Base-by-base conservation (phyloP, 1,284 basidiomycete species). In the Ustilago trichophora region DNA sequence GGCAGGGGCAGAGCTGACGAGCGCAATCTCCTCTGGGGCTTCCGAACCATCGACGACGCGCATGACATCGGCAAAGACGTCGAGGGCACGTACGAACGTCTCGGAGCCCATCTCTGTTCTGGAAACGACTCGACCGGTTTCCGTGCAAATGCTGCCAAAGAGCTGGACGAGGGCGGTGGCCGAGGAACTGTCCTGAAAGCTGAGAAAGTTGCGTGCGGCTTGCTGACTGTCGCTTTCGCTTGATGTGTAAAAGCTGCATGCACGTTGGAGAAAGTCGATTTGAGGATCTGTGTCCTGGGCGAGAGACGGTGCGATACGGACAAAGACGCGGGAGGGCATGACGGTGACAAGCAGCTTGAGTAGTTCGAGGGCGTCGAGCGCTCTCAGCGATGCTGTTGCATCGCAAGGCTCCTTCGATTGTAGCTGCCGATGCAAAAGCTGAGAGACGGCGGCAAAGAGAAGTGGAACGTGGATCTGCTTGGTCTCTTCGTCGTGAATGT, bases 401-500 rank as follows among this genome's bases (percentile, higher is more conserved):
- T 52, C 49, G 2, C 18, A 16, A 0, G 32, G 6, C 15, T 31
- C n/a, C 10, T 18, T 3, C 0, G 7, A 31, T 15, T 50, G 21
- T 0, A 70, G 36, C 18, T 49, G 58, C 21, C 40, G 27, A 9
- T 64, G 50, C 13, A 71, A 22, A 12, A 74, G 52, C 35, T 72
- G 56, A 22, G 44, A 38, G 21, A 64, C 31, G 11, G 63, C 53
- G 13, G 62, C 52, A 36, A 74, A 70, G 12, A 74, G 65, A 8
- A 69, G 55, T 0, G 93, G 93, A 2, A 94, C 84, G 80, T 96
- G 92, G 27, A 93, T 84, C 13, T 84, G 86, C 75, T 87, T 87
- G 13, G 89, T 87, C 78, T 93, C 92, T 56, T 93, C 91, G 67
- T 94, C 92, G 74, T 91, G 90, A 8, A 84, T 76, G 9, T 87